Conservation (phyloP, 148 eudicot species). For the Nepenthes gracilis region DNA sequence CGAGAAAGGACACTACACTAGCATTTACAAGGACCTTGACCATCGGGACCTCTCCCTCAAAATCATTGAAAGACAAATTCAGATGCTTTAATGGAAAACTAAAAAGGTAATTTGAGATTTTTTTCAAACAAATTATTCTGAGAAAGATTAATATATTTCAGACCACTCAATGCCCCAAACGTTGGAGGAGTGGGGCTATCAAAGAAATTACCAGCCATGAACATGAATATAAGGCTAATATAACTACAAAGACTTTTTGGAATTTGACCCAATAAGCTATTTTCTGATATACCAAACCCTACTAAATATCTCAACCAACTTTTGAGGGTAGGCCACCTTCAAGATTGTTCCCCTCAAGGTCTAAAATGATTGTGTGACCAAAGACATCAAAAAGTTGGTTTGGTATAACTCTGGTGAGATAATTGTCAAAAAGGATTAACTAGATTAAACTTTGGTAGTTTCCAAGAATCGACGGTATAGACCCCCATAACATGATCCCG, state of each 20-base stretch:
- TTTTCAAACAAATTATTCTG: slow-evolving; percentile 19
- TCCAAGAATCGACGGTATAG: slow-evolving; percentile 23
- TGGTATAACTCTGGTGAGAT: slow-evolving; percentile 19
- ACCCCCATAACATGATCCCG: slow-evolving; percentile 13
- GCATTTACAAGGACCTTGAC: slow-evolving; percentile 18
- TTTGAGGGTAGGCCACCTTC: slow-evolving; percentile 20
- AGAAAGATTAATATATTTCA: slow-evolving; percentile 17
- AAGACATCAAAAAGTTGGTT: slow-evolving; percentile 11
- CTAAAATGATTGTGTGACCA: not conserved
- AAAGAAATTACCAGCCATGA: slow-evolving; percentile 15
- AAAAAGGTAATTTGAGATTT: slow-evolving; percentile 13
- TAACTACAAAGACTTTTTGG: slow-evolving; percentile 19
- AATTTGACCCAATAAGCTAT: slow-evolving; percentile 21
- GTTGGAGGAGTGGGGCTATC: slow-evolving; percentile 16
- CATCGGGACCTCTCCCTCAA: slow-evolving; percentile 25
- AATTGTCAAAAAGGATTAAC: slow-evolving; percentile 11
- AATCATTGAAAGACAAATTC: slow-evolving; percentile 19
- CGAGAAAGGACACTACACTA: slow-evolving; percentile 11
- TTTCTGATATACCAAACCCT: slow-evolving; percentile 10
- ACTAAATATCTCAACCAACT: slow-evolving; percentile 9
- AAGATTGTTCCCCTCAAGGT: slow-evolving; percentile 10
- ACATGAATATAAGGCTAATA: slow-evolving; percentile 5
- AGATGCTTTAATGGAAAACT: slow-evolving; percentile 3
- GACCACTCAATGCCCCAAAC: slow-evolving; percentile 7
- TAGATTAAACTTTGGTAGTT: slow-evolving; percentile 9